Conservation (phyloP, 768 basidiomycete species). For the Lanmaoa rubissima region DNA sequence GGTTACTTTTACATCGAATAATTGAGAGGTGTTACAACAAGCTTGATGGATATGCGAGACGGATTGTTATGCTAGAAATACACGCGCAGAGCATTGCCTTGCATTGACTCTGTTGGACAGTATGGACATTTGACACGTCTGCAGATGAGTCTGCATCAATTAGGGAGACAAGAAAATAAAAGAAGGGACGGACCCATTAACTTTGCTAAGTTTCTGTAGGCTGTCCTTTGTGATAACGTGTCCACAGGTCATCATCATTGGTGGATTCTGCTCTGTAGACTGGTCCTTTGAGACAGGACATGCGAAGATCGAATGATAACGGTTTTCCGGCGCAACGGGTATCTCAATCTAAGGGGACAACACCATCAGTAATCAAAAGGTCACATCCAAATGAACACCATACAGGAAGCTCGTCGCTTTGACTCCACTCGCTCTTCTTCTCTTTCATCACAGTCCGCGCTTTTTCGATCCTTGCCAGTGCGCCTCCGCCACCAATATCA, state of each 20-base stretch:
- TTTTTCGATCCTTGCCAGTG: conserved; percentile 90
- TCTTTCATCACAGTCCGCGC: conserved; percentile 92
- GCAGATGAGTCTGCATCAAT: conserved; percentile 2
- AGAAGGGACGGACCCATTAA: conserved; percentile 63
- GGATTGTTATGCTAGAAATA: conserved; percentile 47
- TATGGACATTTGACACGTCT: conserved; percentile 97
- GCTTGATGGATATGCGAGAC: conserved; percentile 3
- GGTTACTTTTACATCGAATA: not conserved
- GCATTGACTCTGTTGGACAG: conserved; percentile 78
- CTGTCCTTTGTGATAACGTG: conserved; percentile 95
- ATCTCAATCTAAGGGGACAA: conserved; percentile 77
- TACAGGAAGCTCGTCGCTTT: conserved; percentile 86
- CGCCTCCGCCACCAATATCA: conserved; percentile 91
- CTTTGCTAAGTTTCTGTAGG: conserved; percentile 84
- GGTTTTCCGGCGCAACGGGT: conserved; percentile 77
- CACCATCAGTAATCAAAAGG: not conserved
- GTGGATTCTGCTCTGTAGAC: conserved; percentile 88
- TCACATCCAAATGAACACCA: not conserved
- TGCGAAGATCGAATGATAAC: conserved; percentile 96
- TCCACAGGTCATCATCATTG: conserved; percentile 97
- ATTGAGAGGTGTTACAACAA: conserved; percentile 6
- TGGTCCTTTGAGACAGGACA: conserved; percentile 99
- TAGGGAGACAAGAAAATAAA: not conserved
- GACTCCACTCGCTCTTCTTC: conserved; percentile 89
- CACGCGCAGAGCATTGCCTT: conserved; percentile 56